Evolutionary conservation across 371 early-diverging fungal species (phyloP).

Genomic region (Coemansia sp.): DNA sequence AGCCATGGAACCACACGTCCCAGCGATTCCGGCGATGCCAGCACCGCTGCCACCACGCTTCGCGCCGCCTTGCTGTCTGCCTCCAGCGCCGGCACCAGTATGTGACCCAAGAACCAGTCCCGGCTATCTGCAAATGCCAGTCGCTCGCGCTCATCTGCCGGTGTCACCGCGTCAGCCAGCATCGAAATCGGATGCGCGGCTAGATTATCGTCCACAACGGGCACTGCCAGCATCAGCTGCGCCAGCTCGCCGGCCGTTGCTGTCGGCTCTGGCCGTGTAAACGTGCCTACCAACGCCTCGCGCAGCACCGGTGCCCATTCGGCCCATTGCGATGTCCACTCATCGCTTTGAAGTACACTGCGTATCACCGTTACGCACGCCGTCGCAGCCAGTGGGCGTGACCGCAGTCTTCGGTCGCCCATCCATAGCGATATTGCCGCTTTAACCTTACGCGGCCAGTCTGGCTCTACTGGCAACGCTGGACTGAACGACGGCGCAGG

Average conservation of each 20-base stretch:
- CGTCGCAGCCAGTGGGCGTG: conserved; percentile 8
- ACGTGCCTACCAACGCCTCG: conserved; percentile 11
- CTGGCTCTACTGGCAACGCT: conserved; percentile 39
- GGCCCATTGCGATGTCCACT: conserved; percentile 31
- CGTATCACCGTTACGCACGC: conserved; percentile 5
- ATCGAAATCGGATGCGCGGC: conserved; percentile 27
- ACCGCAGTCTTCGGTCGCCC: conserved; percentile 15
- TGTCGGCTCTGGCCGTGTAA: conserved; percentile 4
- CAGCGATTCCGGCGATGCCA: conserved; percentile 24
- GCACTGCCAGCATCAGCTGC: conserved; percentile 18
- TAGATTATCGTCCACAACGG: background rate
- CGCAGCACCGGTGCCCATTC: conserved; percentile 25
- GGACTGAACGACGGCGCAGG: conserved; percentile 19
- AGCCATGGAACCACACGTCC: conserved; percentile 35
- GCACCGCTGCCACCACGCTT: conserved; percentile 17
- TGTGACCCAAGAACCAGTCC: conserved; percentile 45
- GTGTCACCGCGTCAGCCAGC: conserved; percentile 13
- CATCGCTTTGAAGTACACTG: conserved; percentile 17
- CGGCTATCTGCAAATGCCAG: conserved; percentile 35
- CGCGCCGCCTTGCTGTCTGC: conserved; percentile 7
- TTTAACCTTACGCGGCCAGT: conserved; percentile 34
- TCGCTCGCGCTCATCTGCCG: conserved; percentile 2
- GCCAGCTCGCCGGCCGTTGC: conserved; percentile 17
- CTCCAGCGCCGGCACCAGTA: conserved; percentile 25
- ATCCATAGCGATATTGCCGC: conserved; percentile 35